Base-by-base conservation (phyloP, 306 rosid genomes). In the Vigna reflexopilosa region DNA sequence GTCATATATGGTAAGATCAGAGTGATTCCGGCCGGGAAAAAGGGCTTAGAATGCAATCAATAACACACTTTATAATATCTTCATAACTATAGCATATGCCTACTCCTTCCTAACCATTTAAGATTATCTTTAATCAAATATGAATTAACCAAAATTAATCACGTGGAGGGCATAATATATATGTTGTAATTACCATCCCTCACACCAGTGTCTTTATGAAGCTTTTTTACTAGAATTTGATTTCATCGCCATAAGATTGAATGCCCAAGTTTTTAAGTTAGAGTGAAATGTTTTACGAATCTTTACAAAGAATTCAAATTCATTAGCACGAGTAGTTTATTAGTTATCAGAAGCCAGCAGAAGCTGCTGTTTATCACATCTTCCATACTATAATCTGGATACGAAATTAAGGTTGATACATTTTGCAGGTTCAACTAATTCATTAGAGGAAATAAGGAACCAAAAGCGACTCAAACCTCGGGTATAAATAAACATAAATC, bases 31-130 rank as follows among this genome's bases (percentile, higher is more conserved):
- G 36, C 47, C 54, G 10, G 24, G 4, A 67, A 38, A 16, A 36
- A 36, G 75, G 56, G 64, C 28, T 65, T 38, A 26, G 6, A 15
- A 42, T 55, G 17, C 26, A 52, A 66, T 26, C 62, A 32, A 38
- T 15, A 13, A 15, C 47, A 52, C 47, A 68, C 1, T 34, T 34
- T 34, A 34, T 34, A 36, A 45, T 17, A 66, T 66, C 10, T 40
- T 40, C 67, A 42, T 58, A 50, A 64, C 52, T 64, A 50, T 36
- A 34, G 38, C 38, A 24, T 51, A 49, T 48, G 36, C 49, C 4
- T 20, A 26, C 67, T 32, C 52, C 44, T 24, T 77, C n/a, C 20
- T 26, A 77, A 24, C 75, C 48, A 40, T 44, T 77, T 52, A 30
- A 51, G 34, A 40, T 77, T 24, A 52, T 52, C 17, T 26, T 66